phyloP scores from a whole-genome alignment of 352 stramenopile species.

The Pythium coloratum region DNA sequence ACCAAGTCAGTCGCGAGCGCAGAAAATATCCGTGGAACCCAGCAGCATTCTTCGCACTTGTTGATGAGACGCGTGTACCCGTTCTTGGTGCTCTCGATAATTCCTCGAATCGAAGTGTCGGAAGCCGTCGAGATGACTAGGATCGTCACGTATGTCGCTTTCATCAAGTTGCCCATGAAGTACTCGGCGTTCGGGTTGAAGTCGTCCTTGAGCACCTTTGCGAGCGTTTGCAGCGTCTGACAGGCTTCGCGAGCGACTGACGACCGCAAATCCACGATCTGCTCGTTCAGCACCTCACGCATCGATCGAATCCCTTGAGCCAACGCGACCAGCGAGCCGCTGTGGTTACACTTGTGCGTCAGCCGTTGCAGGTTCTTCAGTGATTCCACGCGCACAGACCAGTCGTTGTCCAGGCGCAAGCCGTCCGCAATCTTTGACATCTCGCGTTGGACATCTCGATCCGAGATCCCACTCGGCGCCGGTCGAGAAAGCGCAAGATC shows the following conservation, averaged over 20 bases:
- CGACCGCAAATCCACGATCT: conserved; percentile 79
- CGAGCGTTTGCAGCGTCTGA: conserved; percentile 62
- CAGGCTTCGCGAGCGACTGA: conserved; percentile 78
- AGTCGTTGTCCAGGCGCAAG: conserved; percentile 67
- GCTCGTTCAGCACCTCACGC: conserved; percentile 64
- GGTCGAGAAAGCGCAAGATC: neutral
- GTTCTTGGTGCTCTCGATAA: conserved; percentile 76
- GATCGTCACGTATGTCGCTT: conserved; percentile 88
- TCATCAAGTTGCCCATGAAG: conserved; percentile 69
- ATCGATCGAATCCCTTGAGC: conserved; percentile 48
- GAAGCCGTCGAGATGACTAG: conserved; percentile 80
- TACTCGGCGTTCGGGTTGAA: conserved; percentile 80
- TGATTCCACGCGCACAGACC: conserved; percentile 73
- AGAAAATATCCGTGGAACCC: neutral
- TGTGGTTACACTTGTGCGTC: conserved; percentile 40
- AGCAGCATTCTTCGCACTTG: conserved; percentile 47
- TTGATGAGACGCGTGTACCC: conserved; percentile 70
- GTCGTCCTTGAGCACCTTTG: conserved; percentile 59
- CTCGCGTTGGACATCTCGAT: conserved; percentile 66
- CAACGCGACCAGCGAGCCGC: conserved; percentile 34
- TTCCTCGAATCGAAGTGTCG: conserved; percentile 64
- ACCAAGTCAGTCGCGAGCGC: neutral
- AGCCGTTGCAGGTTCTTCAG: conserved; percentile 68
- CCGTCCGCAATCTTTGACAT: conserved; percentile 54
- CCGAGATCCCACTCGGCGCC: conserved; percentile 33